phyloP scores from a whole-genome alignment of 106 monocot genomes.

The Dioscorea zingiberensis region DNA sequence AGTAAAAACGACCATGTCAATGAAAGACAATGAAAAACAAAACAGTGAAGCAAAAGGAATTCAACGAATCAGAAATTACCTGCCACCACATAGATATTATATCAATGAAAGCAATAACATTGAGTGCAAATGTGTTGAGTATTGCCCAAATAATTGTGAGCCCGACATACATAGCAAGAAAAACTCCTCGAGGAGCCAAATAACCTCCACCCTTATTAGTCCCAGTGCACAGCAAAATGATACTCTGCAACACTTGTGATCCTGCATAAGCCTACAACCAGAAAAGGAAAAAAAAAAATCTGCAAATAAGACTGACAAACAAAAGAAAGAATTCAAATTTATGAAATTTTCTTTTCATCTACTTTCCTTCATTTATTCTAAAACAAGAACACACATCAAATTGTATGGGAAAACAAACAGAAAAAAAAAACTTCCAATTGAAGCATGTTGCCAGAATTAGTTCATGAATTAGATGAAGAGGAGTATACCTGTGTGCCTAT shows the following conservation, averaged over 20 bases:
- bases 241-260: conserved; percentile 71
- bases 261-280: conserved; percentile 65
- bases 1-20: too few relatives aligned
- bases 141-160: conserved; percentile 75
- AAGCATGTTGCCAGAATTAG: too few relatives aligned
- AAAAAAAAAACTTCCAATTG: too few relatives aligned
- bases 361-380: too few relatives aligned
- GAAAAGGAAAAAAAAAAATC: not conserved
- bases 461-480: not conserved
- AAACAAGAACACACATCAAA: too few relatives aligned
- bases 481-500: conserved; percentile 63
- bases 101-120: conserved; percentile 77
- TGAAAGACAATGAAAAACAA: too few relatives aligned
- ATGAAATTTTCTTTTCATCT: too few relatives aligned
- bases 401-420: too few relatives aligned
- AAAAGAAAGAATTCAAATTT: not conserved
- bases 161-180: conserved; percentile 68
- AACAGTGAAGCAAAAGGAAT: too few relatives aligned
- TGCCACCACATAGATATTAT: conserved; percentile 87
- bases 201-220: conserved; percentile 79
- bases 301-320: not conserved
- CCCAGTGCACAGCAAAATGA: conserved; percentile 70
- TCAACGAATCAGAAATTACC: conserved; percentile 19
- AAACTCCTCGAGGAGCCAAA: conserved; percentile 62
- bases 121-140: conserved; percentile 76